Evolutionary conservation across 1,139 yeast species (phyloP).

Genomic region (Nakaseomyces nivariensis): DNA sequence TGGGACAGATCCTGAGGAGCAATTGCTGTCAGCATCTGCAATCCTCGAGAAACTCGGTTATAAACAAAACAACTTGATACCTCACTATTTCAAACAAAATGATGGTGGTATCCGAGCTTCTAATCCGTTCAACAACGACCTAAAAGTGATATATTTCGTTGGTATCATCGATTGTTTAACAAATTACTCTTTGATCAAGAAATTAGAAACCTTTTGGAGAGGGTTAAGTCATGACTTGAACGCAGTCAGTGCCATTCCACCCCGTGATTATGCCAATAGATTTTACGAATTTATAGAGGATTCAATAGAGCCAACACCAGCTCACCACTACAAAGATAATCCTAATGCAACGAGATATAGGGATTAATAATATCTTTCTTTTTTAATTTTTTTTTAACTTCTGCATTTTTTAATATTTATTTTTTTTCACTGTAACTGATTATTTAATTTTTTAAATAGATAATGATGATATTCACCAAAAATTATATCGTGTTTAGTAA

Average conservation of each 20-base stretch:
- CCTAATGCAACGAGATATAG: conserved; percentile 14
- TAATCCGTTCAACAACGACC: conserved; percentile 50
- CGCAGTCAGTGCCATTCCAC: conserved; percentile 82
- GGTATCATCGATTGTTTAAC: conserved; percentile 95
- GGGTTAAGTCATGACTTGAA: conserved; percentile 57
- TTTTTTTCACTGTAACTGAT: not conserved
- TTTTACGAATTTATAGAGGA: conserved; percentile 56
- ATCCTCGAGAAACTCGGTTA: not conserved
- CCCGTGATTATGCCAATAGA: conserved; percentile 80
- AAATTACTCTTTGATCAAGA: conserved; percentile 65
- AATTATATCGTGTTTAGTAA: too few relatives aligned
- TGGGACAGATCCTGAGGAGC: conserved; percentile 4
- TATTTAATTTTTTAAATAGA: too few relatives aligned
- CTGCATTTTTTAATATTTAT: not conserved
- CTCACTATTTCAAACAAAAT: conserved; percentile 58
- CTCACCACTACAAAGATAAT: conserved; percentile 15
- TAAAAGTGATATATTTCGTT: conserved; percentile 68
- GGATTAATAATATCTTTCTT: conserved; percentile 10
- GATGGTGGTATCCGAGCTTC: conserved; percentile 85
- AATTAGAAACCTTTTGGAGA: conserved; percentile 81
- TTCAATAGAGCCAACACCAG: conserved; percentile 21
- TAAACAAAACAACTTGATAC: conserved; percentile 13
- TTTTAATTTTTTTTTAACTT: not conserved
- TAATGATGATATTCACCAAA: too few relatives aligned
- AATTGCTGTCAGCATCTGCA: not conserved